Evolutionary conservation across 1,284 basidiomycete species (phyloP).

Genomic region (Ceratorhiza oryzae-sativae): DNA sequence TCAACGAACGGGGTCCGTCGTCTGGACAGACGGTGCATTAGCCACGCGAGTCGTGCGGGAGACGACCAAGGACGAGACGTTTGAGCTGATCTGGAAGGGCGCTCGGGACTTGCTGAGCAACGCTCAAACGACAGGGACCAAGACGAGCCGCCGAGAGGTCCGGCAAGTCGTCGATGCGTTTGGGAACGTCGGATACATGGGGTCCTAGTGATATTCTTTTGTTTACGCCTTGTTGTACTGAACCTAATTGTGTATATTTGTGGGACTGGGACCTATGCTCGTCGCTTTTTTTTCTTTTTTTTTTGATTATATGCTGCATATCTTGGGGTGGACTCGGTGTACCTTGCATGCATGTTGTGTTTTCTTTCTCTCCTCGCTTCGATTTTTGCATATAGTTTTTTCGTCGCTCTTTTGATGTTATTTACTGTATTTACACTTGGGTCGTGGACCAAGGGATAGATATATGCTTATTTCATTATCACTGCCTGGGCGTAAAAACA

Average conservation of each 20-base stretch:
- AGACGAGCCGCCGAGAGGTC: slow-evolving; percentile 37
- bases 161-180: slow-evolving; percentile 38
- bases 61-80: slow-evolving; percentile 54
- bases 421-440: slow-evolving; percentile 12
- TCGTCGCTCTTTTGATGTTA: not conserved
- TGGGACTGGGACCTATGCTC: slow-evolving; percentile 6
- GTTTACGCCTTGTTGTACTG: not conserved
- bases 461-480: not conserved
- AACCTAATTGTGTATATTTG: not conserved
- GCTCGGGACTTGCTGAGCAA: slow-evolving; percentile 46
- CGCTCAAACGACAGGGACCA: slow-evolving; percentile 37
- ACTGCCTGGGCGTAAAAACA: no score
- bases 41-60: slow-evolving; percentile 61
- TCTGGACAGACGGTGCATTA: slow-evolving; percentile 63
- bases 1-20: slow-evolving; percentile 52
- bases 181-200: slow-evolving; percentile 40
- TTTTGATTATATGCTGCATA: not conserved
- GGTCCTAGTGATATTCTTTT: slow-evolving; percentile 10
- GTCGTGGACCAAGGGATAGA: not conserved
- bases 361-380: not conserved
- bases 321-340: slow-evolving; percentile 15
- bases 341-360: slow-evolving; percentile 3
- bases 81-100: slow-evolving; percentile 61
- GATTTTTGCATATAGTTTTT: not conserved
- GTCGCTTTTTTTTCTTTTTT: not conserved